Percentiles rank a stretch among this genome's conserved stretches.
Conservation (phyloP, 78 protist genomes). For the Abeoforma whisleri region DNA sequence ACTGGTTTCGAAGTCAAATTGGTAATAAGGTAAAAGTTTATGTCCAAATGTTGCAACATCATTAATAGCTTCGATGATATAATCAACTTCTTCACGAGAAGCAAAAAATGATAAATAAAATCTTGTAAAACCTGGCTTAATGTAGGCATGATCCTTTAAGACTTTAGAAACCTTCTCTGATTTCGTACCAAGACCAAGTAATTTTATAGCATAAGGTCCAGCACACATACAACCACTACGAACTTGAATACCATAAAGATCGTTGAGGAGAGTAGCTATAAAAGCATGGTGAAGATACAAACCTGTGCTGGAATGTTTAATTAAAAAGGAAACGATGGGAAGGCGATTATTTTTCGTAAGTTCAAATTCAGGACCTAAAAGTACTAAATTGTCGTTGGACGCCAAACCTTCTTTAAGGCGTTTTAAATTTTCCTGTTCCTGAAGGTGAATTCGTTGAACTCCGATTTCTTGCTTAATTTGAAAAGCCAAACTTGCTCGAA, state of each 20-base stretch:
- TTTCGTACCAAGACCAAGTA: too few relatives aligned
- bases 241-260: conserved; percentile 84
- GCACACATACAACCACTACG: conserved; percentile 88
- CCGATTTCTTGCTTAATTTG: conserved; percentile 32
- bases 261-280: conserved; percentile 74
- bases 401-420: background rate
- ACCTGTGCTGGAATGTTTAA: background rate
- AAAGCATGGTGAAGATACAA: conserved; percentile 70
- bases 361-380: conserved; percentile 18
- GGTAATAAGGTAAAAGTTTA: too few relatives aligned
- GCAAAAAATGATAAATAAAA: too few relatives aligned
- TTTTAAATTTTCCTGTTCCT: background rate
- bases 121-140: too few relatives aligned
- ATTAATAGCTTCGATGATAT: too few relatives aligned
- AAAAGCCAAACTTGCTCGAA: conserved; percentile 68
- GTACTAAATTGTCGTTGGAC: background rate
- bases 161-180: too few relatives aligned
- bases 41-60: too few relatives aligned
- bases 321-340: conserved; percentile 40
- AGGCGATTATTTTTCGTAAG: background rate
- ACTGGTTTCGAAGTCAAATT: too few relatives aligned
- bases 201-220: too few relatives aligned
- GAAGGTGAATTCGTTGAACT: background rate
- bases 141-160: too few relatives aligned
- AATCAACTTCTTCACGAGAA: too few relatives aligned